Percentiles rank a stretch among this genome's conserved stretches.
phyloP scores from a whole-genome alignment of 306 rosid species.

The Lupinus albus region DNA sequence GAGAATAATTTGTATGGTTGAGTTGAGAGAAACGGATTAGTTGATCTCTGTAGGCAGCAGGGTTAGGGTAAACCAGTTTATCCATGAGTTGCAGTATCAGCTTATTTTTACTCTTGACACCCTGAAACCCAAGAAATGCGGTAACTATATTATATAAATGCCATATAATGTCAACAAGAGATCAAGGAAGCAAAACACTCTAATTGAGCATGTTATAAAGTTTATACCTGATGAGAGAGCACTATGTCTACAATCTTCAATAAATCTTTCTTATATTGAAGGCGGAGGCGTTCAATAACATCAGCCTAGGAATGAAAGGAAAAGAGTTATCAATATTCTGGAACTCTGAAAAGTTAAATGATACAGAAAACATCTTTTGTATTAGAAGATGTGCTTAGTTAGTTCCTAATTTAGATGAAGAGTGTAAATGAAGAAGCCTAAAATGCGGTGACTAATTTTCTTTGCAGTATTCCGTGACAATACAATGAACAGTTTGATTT shows the following conservation, averaged over 20 bases:
- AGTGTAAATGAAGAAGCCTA: conserved; percentile 16
- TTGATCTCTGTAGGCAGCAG: conserved; percentile 90
- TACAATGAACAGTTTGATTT: conserved; percentile 29
- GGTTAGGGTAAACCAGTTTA: conserved; percentile 95
- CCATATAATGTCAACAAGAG: conserved; percentile 33
- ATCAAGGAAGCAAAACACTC: conserved; percentile 37
- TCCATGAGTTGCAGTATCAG: conserved; percentile 91
- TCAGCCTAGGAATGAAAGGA: conserved; percentile 67
- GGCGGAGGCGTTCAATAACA: conserved; percentile 93
- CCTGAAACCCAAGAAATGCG: conserved; percentile 62
- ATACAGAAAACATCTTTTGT: conserved; percentile 29
- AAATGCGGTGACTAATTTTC: conserved; percentile 23
- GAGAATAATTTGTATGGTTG: conserved; percentile 85
- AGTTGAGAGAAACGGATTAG: conserved; percentile 83
- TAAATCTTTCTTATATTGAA: conserved; percentile 84
- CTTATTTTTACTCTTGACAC: conserved; percentile 90
- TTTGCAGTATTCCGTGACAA: not conserved
- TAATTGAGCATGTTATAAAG: conserved; percentile 27
- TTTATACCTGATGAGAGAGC: conserved; percentile 90
- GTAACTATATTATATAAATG: conserved; percentile 24
- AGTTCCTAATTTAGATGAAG: conserved; percentile 29
- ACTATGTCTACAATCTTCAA: conserved; percentile 90
- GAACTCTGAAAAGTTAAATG: conserved; percentile 30
- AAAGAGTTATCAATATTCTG: conserved; percentile 33
- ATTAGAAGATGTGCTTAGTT: conserved; percentile 12